phyloP scores from a whole-genome alignment of 306 rosid genomes.

The Quercus bicolor region DNA sequence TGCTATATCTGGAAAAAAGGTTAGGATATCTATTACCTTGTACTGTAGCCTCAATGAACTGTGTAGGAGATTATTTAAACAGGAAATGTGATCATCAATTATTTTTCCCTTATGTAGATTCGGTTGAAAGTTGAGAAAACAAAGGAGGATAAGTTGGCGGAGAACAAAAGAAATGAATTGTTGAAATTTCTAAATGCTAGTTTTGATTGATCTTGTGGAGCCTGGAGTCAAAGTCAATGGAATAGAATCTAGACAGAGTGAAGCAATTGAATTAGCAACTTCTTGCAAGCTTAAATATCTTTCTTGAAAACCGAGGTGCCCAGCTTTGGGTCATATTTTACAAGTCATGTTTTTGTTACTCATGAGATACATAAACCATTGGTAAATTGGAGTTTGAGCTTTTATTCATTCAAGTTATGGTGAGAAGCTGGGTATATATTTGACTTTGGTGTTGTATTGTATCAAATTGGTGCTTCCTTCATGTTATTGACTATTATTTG shows the following conservation, averaged over 20 bases:
- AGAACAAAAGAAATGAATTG: slow-evolving; percentile 88
- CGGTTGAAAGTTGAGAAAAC: slow-evolving; percentile 88
- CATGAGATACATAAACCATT: background rate
- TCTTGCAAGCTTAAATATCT: slow-evolving; percentile 10
- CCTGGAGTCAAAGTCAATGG: slow-evolving; percentile 23
- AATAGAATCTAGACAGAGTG: slow-evolving; percentile 17
- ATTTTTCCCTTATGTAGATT: slow-evolving; percentile 43
- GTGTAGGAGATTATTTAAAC: background rate
- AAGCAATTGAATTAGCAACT: slow-evolving; percentile 12
- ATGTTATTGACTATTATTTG: background rate
- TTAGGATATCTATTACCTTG: background rate
- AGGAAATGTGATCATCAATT: background rate
- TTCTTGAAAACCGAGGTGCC: background rate
- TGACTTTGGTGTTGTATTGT: slow-evolving; percentile 16
- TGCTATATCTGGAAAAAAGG: slow-evolving; percentile 98
- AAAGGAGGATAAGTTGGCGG: slow-evolving; percentile 88
- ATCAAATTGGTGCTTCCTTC: slow-evolving; percentile 8
- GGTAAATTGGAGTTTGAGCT: background rate
- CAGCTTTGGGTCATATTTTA: slow-evolving; percentile 7
- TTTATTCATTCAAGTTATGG: background rate
- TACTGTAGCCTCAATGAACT: background rate
- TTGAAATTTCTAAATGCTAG: slow-evolving; percentile 93
- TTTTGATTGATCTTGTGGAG: slow-evolving; percentile 55
- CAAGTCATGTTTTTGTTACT: background rate
- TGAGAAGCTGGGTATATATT: background rate